Base-by-base conservation (phyloP, 345 rosid species). In the Bretschneidera sinensis region DNA sequence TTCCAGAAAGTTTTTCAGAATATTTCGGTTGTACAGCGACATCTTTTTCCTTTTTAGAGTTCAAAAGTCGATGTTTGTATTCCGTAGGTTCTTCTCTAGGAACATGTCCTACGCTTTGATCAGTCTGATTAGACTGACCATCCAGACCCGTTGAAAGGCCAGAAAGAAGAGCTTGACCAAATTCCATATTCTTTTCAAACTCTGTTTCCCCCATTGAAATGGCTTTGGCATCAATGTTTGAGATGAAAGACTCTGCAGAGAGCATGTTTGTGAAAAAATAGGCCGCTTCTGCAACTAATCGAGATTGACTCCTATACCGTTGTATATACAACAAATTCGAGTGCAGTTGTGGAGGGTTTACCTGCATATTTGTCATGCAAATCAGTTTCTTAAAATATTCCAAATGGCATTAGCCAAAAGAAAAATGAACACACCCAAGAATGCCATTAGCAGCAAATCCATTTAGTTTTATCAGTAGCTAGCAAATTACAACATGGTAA, bases 341-440 rank as follows among this genome's bases (percentile, higher is more conserved):
- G 76, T 87, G 83, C 68, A 90, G 81, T 24, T 88, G 97, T 43
- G 97, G 95, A 43, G 97, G 99, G 66, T 88, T 94, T 70, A 97
- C 97, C 99, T 87, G 91, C 45, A 39, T 39, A 39, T 39, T 39
- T 9, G 11, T 13, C 4, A 7, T 1, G 16, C 4, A 39, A 39
- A 39, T 5, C 4, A 39, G 10, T 5, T 39, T 39, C 9, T 31
- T 31, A 31, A 9, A 31, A 31, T 31, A 31, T 31, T n/a, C 35
- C 9, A 31, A 31, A 31, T 31, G 35, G 35, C 9, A n/a, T 9
- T 31, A 31, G 35, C 4, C 35, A 4, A 31, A 4, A 31, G 35
- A 31, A 31, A n/a, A n/a, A 39, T 39, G 45, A 7, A 14, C 45
- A 39, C 10, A 39, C 11, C 4, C 11, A 39, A 5, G 1, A n/a